Percentiles rank a stretch among this genome's conserved stretches.
These are phyloP conservation scores for Phytophthora pluvialis DNA, from an alignment of 352 stramenopile species.

Conservation along the genomic window DNA sequence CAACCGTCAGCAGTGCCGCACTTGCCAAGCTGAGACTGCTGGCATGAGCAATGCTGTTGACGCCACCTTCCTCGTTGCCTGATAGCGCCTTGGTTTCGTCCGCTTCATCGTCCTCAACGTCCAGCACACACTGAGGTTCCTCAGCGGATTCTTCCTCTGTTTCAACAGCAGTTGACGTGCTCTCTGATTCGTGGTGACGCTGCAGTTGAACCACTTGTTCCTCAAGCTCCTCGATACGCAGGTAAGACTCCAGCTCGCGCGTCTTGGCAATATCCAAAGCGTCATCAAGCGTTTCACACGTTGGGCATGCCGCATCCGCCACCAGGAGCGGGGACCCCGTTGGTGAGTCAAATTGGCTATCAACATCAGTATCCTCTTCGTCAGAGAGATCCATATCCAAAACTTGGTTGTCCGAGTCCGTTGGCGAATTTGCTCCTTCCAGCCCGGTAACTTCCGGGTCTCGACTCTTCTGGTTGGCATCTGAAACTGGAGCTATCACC, in stretches of 20 bases:
- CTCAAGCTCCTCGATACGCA: constrained; percentile 49
- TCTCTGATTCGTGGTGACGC: constrained; percentile 15
- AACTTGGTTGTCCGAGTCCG: constrained; percentile 28
- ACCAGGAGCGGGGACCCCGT: constrained; percentile 25
- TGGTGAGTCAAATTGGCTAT: constrained; percentile 32
- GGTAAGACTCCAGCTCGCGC: constrained; percentile 33
- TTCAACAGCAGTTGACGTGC: constrained; percentile 6
- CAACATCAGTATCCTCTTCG: constrained; percentile 31
- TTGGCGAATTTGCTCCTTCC: constrained; percentile 36
- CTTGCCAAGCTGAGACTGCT: constrained; percentile 35
- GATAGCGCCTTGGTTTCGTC: constrained; percentile 35
- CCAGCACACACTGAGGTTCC: constrained; percentile 24
- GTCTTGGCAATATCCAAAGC: constrained; percentile 38
- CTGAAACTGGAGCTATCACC: constrained; percentile 26
- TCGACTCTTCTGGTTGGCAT: constrained; percentile 17
- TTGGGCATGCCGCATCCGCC: constrained; percentile 29
- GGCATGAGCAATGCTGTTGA: constrained; percentile 12
- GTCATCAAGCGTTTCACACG: constrained; percentile 41
- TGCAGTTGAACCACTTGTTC: constrained; percentile 25
- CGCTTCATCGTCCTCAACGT: constrained; percentile 29
- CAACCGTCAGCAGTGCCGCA: constrained; percentile 31
- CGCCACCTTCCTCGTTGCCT: constrained; percentile 4
- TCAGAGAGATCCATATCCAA: constrained; percentile 38
- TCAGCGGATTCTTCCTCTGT: not conserved
- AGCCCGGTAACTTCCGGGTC: constrained; percentile 36